A percentile compares a stretch with the other conserved stretches of the same genome.
Evolutionary conservation across 192 early-diverging fungal genomes (phyloP).

Genomic region (Coemansia sp.): DNA sequence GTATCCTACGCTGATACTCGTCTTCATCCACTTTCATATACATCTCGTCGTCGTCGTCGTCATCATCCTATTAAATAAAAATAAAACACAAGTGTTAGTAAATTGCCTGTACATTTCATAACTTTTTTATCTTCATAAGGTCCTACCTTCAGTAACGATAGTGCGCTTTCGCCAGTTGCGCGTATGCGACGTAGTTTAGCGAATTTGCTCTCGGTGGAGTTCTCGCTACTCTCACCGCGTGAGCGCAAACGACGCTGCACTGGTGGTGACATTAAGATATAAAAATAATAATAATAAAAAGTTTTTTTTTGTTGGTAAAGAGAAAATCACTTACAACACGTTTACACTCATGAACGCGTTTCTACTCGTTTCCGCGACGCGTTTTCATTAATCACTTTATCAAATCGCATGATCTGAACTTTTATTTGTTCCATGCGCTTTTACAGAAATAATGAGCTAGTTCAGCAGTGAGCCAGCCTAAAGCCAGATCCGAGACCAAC

Average conservation of each 20-base stretch:
- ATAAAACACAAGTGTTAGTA: background rate
- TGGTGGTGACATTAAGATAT: conserved; percentile 25
- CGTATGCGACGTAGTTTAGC: conserved; percentile 46
- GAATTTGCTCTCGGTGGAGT: conserved; percentile 30
- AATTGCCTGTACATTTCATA: background rate
- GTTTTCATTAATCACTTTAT: background rate
- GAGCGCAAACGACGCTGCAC: conserved; percentile 33
- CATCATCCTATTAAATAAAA: conserved; percentile 16
- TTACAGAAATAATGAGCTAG: conserved; percentile 36
- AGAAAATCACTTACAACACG: background rate
- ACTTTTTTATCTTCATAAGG: background rate
- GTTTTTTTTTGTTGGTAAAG: background rate
- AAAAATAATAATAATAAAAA: background rate
- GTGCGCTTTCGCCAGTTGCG: conserved; percentile 42
- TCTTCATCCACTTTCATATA: conserved; percentile 52
- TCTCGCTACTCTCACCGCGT: conserved; percentile 19
- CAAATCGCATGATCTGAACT: background rate
- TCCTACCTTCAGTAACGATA: conserved; percentile 16
- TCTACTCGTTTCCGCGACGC: conserved; percentile 1
- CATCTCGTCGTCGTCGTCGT: conserved; percentile 25
- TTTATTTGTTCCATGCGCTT: conserved; percentile 18
- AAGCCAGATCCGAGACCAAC: conserved; percentile 24
- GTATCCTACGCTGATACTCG: conserved; percentile 37
- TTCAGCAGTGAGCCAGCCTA: conserved; percentile 35
- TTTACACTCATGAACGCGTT: conserved; percentile 2